A percentile compares a stretch with the other conserved stretches of the same genome.
These are phyloP conservation scores for Paxillus ammoniavirescens DNA, from an alignment of 768 basidiomycete species.

Conservation along the genomic window DNA sequence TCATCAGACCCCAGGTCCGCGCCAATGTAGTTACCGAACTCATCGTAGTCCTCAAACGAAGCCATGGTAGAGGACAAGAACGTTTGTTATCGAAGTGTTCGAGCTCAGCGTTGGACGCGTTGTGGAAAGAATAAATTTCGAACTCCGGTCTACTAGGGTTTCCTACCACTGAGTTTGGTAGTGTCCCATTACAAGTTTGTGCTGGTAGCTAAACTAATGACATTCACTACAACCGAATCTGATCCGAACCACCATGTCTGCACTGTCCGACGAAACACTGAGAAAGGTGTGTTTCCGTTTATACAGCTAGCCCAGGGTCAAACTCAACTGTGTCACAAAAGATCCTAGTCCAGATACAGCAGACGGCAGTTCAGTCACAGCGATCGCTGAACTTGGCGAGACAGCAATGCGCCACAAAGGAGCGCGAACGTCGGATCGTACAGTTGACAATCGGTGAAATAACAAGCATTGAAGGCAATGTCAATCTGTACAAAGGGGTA, in stretches of 20 bases:
- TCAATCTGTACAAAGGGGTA: conserved; percentile 90
- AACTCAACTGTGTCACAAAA: conserved; percentile 35
- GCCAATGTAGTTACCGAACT: conserved; percentile 98
- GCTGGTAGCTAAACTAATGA: not conserved
- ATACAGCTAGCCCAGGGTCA: not conserved
- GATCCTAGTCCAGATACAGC: conserved; percentile 93
- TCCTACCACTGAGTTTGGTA: not conserved
- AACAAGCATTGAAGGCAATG: conserved; percentile 61
- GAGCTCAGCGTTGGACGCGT: conserved; percentile 20
- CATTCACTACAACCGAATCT: conserved; percentile 12
- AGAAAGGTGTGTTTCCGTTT: conserved; percentile 53
- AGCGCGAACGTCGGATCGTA: conserved; percentile 85
- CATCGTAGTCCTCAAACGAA: conserved; percentile 78
- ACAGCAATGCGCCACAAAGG: conserved; percentile 78
- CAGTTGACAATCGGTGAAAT: conserved; percentile 90
- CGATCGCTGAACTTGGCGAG: conserved; percentile 67
- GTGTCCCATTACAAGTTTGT: not conserved
- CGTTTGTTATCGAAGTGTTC: conserved; percentile 4
- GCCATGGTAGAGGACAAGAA: conserved; percentile 38
- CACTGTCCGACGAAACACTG: conserved; percentile 76
- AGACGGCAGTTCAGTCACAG: conserved; percentile 85
- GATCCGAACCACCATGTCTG: conserved; percentile 40
- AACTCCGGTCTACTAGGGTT: conserved; percentile 28
- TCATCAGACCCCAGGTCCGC: conserved; percentile 92
- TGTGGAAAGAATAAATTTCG: conserved; percentile 27